Evolutionary conservation across 1,139 yeast genomes (phyloP).

Genomic region (Hyphopichia pseudoburtonii): DNA sequence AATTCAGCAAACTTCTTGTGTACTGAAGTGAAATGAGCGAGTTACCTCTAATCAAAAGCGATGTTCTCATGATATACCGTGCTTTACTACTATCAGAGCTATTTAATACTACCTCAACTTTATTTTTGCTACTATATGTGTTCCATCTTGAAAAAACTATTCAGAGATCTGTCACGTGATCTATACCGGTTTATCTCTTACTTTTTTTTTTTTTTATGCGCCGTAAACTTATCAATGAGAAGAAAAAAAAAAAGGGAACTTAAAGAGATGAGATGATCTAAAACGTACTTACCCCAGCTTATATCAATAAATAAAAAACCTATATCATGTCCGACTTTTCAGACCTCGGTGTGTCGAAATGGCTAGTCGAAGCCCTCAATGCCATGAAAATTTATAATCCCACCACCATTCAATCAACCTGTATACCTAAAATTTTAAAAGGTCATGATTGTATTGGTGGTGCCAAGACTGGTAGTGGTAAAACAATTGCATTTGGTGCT

Average conservation of each 20-base stretch:
- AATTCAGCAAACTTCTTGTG: too few species aligned
- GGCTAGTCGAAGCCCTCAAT: slow-evolving; percentile 79
- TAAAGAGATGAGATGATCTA: slow-evolving; percentile 2
- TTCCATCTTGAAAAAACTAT: not conserved
- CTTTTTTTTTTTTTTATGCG: not conserved
- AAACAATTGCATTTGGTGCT: slow-evolving; percentile 94
- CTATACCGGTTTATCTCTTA: not conserved
- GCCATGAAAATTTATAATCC: slow-evolving; percentile 85
- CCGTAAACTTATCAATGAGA: slow-evolving; percentile 1
- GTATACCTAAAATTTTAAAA: slow-evolving; percentile 80
- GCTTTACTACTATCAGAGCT: too few species aligned
- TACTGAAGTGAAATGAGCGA: too few species aligned
- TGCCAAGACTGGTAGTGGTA: slow-evolving; percentile 98
- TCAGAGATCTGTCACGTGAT: too few species aligned
- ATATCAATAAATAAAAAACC: not conserved
- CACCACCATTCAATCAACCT: slow-evolving; percentile 81
- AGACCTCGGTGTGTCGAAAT: slow-evolving; percentile 73
- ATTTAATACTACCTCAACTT: too few species aligned
- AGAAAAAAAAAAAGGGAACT: slow-evolving; percentile 1
- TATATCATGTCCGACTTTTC: slow-evolving; percentile 44
- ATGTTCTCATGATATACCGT: too few species aligned
- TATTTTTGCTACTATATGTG: too few species aligned
- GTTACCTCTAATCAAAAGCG: too few species aligned
- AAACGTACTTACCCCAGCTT: not conserved
- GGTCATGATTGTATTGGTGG: slow-evolving; percentile 97